phyloP scores from a whole-genome alignment of 163 green algal species.

The Botryococcus braunii region DNA sequence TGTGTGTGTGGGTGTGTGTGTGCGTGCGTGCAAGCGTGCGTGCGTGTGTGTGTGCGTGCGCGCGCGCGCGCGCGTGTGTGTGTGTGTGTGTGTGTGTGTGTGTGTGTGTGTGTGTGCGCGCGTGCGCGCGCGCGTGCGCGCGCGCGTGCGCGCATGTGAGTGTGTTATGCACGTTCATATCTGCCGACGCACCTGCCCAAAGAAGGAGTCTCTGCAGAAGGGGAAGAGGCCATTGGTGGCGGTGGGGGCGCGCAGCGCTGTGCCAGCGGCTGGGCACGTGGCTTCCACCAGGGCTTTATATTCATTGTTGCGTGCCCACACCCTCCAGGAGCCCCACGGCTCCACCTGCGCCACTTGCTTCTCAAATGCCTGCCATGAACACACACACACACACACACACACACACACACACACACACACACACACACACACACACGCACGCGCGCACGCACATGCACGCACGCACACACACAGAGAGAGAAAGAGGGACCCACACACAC shows the following conservation, averaged over 20 bases:
- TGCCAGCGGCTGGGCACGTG: conserved; percentile 18
- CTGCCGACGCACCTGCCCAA: conserved; percentile 35
- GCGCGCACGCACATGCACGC: no score
- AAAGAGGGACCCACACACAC: no score
- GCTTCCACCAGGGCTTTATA: conserved; percentile 41
- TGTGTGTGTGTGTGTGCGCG: background rate
- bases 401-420: no score
- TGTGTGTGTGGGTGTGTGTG: no score
- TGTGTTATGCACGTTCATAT: no score
- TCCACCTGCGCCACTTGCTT: conserved; percentile 84
- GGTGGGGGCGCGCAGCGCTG: conserved; percentile 66
- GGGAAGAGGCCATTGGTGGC: conserved; percentile 60
- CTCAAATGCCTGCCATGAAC: no score
- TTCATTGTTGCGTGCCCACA: conserved; percentile 14
- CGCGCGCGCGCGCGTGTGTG: background rate
- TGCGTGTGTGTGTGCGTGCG: background rate
- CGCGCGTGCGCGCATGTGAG: background rate
- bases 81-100: no score
- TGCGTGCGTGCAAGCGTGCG: background rate
- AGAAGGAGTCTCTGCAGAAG: conserved; percentile 87
- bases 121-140: background rate
- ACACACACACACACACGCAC: no score
- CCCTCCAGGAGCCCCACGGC: conserved; percentile 28
- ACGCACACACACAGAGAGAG: no score
- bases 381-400: no score